Evolutionary conservation across 2,329 filamentous ascomycete species (phyloP).

Genomic region (Zymoseptoria passerinii): DNA sequence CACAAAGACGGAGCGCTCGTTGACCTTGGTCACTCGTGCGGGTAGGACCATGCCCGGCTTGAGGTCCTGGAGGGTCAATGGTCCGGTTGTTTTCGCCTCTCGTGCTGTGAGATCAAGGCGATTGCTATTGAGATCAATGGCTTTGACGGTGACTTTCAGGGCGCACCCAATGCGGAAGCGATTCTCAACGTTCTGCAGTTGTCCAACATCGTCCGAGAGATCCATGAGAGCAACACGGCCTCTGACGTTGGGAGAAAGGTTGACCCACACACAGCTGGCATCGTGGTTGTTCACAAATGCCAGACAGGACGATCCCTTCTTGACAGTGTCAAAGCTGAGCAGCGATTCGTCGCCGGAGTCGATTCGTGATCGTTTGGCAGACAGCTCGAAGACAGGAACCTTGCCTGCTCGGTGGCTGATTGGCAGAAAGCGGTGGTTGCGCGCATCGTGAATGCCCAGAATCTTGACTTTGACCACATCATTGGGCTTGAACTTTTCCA

Average conservation of each 20-base stretch:
- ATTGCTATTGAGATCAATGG: slow-evolving; percentile 62
- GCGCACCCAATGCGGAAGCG: slow-evolving; percentile 90
- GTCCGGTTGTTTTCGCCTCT: slow-evolving; percentile 35
- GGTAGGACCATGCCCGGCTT: slow-evolving; percentile 74
- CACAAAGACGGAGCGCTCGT: slow-evolving; percentile 73
- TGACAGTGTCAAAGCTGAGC: slow-evolving; percentile 64
- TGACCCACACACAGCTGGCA: slow-evolving; percentile 78
- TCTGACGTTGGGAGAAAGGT: slow-evolving; percentile 76
- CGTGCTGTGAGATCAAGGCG: slow-evolving; percentile 63
- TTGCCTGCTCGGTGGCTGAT: slow-evolving; percentile 78
- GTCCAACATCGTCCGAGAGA: slow-evolving; percentile 75
- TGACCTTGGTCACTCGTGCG: slow-evolving; percentile 75
- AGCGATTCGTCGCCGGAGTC: slow-evolving; percentile 45
- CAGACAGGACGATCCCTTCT: slow-evolving; percentile 61
- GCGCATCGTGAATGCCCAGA: slow-evolving; percentile 80
- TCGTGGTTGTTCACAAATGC: slow-evolving; percentile 88
- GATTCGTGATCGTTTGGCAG: slow-evolving; percentile 54
- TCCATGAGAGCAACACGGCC: slow-evolving; percentile 77
- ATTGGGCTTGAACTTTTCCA: slow-evolving; percentile 64
- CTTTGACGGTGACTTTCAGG: slow-evolving; percentile 68
- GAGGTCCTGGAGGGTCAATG: slow-evolving; percentile 61
- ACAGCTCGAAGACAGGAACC: slow-evolving; percentile 74
- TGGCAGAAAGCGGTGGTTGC: slow-evolving; percentile 83
- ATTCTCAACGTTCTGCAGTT: slow-evolving; percentile 63
- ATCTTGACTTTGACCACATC: slow-evolving; percentile 67